phyloP scores from a whole-genome alignment of 2,329 filamentous ascomycete genomes.

The Fusarium mundagurra region DNA sequence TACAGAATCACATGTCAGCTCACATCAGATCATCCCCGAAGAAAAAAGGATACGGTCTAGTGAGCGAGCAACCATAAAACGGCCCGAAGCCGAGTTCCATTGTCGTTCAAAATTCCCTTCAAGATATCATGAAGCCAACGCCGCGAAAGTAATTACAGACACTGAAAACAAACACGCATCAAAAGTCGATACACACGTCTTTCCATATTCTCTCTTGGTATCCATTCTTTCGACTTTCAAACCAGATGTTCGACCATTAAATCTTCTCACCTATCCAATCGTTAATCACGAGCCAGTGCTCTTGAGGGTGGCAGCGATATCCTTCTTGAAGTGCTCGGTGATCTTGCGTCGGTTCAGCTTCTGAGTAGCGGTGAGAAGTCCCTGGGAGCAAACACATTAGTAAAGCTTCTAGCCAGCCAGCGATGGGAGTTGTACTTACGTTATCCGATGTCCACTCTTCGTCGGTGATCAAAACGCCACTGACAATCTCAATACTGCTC shows the following conservation, averaged over 20 bases:
- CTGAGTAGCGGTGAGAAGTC: conserved; percentile 69
- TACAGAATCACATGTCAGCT: conserved; percentile 5
- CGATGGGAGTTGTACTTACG: conserved; percentile 64
- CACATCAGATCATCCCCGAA: conserved; percentile 1
- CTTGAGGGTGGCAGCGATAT: conserved; percentile 59
- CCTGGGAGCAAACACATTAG: conserved; percentile 51
- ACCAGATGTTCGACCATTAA: conserved; percentile 2
- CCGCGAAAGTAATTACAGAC: conserved; percentile 40
- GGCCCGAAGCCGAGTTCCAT: conserved; percentile 13
- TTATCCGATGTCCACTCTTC: conserved; percentile 90
- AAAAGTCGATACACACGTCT: conserved; percentile 6
- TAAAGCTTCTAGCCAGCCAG: background rate
- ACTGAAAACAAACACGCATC: conserved; percentile 29
- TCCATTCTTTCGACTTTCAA: conserved; percentile 31
- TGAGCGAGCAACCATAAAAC: conserved; percentile 20
- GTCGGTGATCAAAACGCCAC: conserved; percentile 80
- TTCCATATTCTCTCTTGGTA: conserved; percentile 32
- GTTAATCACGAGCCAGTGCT: conserved; percentile 33
- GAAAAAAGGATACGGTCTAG: background rate
- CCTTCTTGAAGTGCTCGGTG: conserved; percentile 59
- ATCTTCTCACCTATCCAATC: conserved; percentile 1
- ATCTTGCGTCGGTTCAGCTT: conserved; percentile 67
- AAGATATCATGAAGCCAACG: conserved; percentile 42
- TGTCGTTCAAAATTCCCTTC: conserved; percentile 28
- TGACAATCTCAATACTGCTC: conserved; percentile 76